Evolutionary conservation across 306 rosid genomes (phyloP).

Genomic region (Cicer judaicum): DNA sequence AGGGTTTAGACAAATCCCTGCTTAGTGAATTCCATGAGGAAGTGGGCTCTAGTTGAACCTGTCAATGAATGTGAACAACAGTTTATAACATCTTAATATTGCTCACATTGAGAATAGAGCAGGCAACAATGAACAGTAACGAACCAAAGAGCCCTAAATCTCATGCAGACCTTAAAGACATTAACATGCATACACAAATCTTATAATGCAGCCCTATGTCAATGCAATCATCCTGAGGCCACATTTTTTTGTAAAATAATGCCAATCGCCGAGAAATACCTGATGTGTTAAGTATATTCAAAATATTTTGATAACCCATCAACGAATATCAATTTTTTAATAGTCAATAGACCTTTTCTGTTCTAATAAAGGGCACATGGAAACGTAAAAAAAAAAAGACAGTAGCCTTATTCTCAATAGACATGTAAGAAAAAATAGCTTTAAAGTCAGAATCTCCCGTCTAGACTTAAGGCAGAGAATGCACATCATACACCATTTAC

Average conservation of each 20-base stretch:
- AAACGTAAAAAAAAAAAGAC: background rate
- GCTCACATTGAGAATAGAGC: slow-evolving; percentile 25
- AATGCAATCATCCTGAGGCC: slow-evolving; percentile 30
- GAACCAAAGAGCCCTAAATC: slow-evolving; percentile 39
- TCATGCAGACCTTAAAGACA: slow-evolving; percentile 18
- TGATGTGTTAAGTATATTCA: background rate
- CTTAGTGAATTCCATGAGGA: slow-evolving; percentile 70
- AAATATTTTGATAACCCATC: slow-evolving; percentile 2
- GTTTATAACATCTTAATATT: slow-evolving; percentile 39
- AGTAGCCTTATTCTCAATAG: background rate
- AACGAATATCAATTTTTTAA: background rate
- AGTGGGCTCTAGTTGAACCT: slow-evolving; percentile 98
- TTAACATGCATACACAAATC: slow-evolving; percentile 23
- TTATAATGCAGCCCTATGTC: slow-evolving; percentile 26
- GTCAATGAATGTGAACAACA: slow-evolving; percentile 41
- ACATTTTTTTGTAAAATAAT: slow-evolving; percentile 6
- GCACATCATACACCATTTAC: background rate
- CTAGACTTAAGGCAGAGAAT: background rate
- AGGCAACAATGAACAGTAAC: slow-evolving; percentile 31
- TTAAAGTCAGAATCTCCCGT: slow-evolving; percentile 19
- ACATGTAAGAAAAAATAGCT: slow-evolving; percentile 16
- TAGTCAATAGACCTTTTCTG: background rate
- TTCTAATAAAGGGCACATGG: background rate
- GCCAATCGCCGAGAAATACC: background rate
- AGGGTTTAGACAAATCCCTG: slow-evolving; percentile 60